Percentiles rank a stretch among this genome's conserved stretches.
phyloP scores from a whole-genome alignment of 208 protist species.

The Trypanosoma conorhini region DNA sequence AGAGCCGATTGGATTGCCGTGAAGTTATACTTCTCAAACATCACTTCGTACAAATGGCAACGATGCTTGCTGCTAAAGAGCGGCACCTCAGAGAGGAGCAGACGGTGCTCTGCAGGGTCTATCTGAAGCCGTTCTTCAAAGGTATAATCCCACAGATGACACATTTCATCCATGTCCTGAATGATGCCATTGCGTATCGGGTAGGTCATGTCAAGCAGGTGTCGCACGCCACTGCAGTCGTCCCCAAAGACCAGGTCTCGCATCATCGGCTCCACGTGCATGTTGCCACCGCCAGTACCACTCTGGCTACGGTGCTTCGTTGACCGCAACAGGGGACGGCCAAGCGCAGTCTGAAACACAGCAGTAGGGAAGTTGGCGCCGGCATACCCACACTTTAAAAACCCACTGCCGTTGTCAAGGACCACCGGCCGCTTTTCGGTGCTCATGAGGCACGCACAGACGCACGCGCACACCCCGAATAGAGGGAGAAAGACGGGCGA shows the following conservation, averaged over 20 bases:
- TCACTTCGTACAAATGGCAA: slow-evolving; percentile 86
- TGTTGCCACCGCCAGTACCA: slow-evolving; percentile 11
- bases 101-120: slow-evolving; percentile 33
- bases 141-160: slow-evolving; percentile 96
- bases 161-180: slow-evolving; percentile 97
- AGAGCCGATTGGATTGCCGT: slow-evolving; percentile 88
- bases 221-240: slow-evolving; percentile 73
- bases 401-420: slow-evolving; percentile 78
- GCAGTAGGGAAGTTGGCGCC: slow-evolving; percentile 96
- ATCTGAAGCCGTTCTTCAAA: slow-evolving; percentile 66
- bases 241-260: slow-evolving; percentile 96
- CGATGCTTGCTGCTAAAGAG: slow-evolving; percentile 94
- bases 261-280: slow-evolving; percentile 29
- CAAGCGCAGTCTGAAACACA: slow-evolving; percentile 97
- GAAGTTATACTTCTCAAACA: slow-evolving; percentile 98
- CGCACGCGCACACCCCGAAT: neutral
- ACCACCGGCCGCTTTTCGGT: slow-evolving; percentile 42
- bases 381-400: slow-evolving; percentile 98
- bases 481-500: slow-evolving; percentile 4
- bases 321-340: slow-evolving; percentile 91
- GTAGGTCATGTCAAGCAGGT: slow-evolving; percentile 92
- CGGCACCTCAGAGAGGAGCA: slow-evolving; percentile 97
- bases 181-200: slow-evolving; percentile 98
- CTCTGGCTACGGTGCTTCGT: slow-evolving; percentile 52
- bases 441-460: slow-evolving; percentile 16